Conservation (phyloP, 2,329 filamentous ascomycete species). For the Paracamarosporium sp. region DNA sequence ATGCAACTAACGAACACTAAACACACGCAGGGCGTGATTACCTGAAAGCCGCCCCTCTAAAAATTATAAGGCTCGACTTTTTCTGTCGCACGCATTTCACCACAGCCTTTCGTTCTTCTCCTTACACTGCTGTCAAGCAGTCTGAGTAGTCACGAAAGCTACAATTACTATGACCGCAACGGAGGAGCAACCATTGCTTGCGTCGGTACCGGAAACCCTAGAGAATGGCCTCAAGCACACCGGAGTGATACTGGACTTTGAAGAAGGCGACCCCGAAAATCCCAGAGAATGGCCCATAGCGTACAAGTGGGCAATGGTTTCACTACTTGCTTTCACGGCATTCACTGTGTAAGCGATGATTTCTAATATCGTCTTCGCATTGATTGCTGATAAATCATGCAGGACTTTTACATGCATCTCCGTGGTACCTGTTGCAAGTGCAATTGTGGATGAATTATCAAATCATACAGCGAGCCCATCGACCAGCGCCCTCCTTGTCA, state of each 20-base stretch:
- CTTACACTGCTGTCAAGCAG: background rate
- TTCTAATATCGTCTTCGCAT: background rate
- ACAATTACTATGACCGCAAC: background rate
- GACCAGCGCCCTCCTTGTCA: constrained; percentile 39
- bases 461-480: constrained; percentile 28
- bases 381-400: constrained; percentile 13
- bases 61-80: background rate
- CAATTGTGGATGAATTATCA: constrained; percentile 41
- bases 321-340: constrained; percentile 40
- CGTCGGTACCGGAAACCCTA: constrained; percentile 24
- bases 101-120: background rate
- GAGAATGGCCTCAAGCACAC: constrained; percentile 23
- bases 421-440: constrained; percentile 41
- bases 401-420: constrained; percentile 49
- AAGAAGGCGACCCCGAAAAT: constrained; percentile 35
- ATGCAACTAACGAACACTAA: background rate
- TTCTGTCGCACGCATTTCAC: background rate
- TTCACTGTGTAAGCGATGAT: constrained; percentile 40
- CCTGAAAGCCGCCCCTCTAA: background rate
- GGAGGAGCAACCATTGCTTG: constrained; percentile 40
- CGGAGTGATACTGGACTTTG: constrained; percentile 35
- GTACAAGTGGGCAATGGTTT: constrained; percentile 42
- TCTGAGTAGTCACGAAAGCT: background rate
- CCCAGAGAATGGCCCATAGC: constrained; percentile 37
- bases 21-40: background rate